These are phyloP conservation scores for Xylariaceae sp. DNA, from an alignment of 2,329 filamentous ascomycete species.

Conservation along the genomic window DNA sequence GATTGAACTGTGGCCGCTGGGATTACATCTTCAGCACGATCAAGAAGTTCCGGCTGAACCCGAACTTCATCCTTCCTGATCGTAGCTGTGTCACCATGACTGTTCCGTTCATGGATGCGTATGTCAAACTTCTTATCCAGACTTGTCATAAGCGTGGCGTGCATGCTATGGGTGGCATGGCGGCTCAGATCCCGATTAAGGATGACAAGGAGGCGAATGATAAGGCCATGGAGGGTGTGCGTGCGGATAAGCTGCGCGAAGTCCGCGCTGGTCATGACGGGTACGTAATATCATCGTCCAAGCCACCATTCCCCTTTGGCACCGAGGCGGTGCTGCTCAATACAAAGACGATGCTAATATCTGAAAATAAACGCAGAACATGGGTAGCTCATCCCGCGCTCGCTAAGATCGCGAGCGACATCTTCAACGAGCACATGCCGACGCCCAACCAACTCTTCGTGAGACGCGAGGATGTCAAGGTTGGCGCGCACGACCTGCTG, in stretches of 20 bases:
- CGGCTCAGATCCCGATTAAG: slow-evolving; percentile 98
- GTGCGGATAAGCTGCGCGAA: slow-evolving; percentile 93
- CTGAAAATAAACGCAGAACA: no score
- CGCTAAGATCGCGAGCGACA: slow-evolving; percentile 77
- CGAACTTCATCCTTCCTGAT: slow-evolving; percentile 89
- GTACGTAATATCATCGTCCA: slow-evolving; percentile 32
- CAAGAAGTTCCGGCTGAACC: slow-evolving; percentile 97
- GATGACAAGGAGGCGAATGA: slow-evolving; percentile 87
- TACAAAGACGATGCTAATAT: no score
- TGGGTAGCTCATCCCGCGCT: slow-evolving; percentile 97
- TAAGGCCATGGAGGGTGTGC: slow-evolving; percentile 86
- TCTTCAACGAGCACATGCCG: slow-evolving; percentile 99
- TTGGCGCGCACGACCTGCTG: slow-evolving; percentile 82
- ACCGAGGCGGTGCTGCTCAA: not conserved
- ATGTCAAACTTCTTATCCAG: slow-evolving; percentile 95
- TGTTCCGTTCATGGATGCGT: slow-evolving; percentile 95
- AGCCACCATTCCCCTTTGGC: not conserved
- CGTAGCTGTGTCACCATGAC: slow-evolving; percentile 93
- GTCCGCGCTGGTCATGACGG: slow-evolving; percentile 91
- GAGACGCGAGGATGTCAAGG: slow-evolving; percentile 80
- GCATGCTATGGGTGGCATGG: slow-evolving; percentile 99
- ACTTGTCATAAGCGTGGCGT: slow-evolving; percentile 95
- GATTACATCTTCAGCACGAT: slow-evolving; percentile 99
- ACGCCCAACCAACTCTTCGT: slow-evolving; percentile 94
- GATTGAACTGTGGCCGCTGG: slow-evolving; percentile 97